phyloP scores from a whole-genome alignment of 148 eudicot genomes.

The Pharnaceum exiguum region DNA sequence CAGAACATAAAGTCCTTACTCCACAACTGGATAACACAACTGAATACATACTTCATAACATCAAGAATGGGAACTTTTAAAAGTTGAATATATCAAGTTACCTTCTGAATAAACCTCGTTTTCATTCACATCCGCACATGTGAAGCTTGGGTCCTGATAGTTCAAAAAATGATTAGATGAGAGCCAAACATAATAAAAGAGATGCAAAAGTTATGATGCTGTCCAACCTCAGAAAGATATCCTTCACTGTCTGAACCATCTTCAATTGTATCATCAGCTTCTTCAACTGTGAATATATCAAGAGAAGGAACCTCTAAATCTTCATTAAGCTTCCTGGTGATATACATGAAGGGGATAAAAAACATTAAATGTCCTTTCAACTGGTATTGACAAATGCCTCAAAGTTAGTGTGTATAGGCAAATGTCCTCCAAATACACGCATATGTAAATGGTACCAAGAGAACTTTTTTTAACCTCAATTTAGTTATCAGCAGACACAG shows the following conservation, averaged over 20 bases:
- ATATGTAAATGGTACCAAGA: not conserved
- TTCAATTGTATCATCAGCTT: constrained; percentile 40
- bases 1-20: not conserved
- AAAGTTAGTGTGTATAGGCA: too few relatives aligned
- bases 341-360: too few relatives aligned
- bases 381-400: too few relatives aligned
- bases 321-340: constrained; percentile 41
- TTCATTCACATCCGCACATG: constrained; percentile 22
- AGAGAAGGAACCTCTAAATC: constrained; percentile 48
- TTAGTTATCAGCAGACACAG: not conserved
- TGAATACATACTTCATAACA: not conserved
- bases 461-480: too few relatives aligned
- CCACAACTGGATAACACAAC: too few relatives aligned
- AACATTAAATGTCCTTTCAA: too few relatives aligned
- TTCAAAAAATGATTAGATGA: constrained; percentile 10
- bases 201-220: constrained; percentile 5
- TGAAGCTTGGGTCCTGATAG: constrained; percentile 49
- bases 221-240: constrained; percentile 76
- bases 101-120: constrained; percentile 46
- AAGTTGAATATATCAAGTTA: constrained; percentile 4
- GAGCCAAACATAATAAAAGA: constrained; percentile 3
- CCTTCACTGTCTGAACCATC: constrained; percentile 81
- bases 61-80: not conserved
- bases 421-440: not conserved
- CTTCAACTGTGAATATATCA: constrained; percentile 53